Conservation (phyloP, 2,329 filamentous ascomycete species). For the Phialophora expanda region DNA sequence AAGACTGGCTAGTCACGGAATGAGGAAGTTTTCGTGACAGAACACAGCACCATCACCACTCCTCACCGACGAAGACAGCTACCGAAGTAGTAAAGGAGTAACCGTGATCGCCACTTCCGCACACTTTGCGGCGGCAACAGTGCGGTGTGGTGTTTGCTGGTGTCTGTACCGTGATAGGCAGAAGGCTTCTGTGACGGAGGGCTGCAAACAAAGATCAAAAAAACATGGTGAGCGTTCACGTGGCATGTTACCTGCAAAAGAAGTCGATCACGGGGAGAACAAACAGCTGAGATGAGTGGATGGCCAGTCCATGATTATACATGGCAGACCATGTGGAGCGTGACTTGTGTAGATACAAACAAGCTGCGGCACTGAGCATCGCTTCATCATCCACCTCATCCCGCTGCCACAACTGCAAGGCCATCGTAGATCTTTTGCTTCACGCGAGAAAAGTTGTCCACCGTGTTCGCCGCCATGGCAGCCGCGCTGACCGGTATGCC, state of each 20-base stretch:
- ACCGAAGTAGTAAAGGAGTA: not conserved
- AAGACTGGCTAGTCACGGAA: not conserved
- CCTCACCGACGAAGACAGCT: not conserved
- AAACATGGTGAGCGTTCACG: not conserved
- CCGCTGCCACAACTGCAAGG: slow-evolving; percentile 84
- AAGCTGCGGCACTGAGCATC: not conserved
- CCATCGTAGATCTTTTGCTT: slow-evolving; percentile 92
- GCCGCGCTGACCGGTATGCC: slow-evolving; percentile 65
- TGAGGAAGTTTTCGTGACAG: not conserved
- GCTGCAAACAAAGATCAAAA: slow-evolving; percentile 11
- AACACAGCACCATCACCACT: not conserved
- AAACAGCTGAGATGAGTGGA: not conserved
- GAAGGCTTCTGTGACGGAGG: slow-evolving; percentile 4
- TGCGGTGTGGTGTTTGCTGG: not conserved
- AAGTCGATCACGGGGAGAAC: not conserved
- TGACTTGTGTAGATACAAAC: slow-evolving; percentile 11
- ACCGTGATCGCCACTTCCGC: not conserved
- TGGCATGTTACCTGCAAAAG: not conserved
- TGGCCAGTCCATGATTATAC: not conserved
- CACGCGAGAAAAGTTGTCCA: slow-evolving; percentile 81
- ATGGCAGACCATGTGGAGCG: not conserved
- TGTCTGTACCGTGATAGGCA: not conserved
- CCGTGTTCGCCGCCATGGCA: slow-evolving; percentile 54
- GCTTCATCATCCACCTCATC: slow-evolving; percentile 47
- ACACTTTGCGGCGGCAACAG: not conserved